These are phyloP conservation scores for Cryphonectria carpinicola DNA, from an alignment of 2,329 filamentous ascomycete genomes.

Conservation along the genomic window DNA sequence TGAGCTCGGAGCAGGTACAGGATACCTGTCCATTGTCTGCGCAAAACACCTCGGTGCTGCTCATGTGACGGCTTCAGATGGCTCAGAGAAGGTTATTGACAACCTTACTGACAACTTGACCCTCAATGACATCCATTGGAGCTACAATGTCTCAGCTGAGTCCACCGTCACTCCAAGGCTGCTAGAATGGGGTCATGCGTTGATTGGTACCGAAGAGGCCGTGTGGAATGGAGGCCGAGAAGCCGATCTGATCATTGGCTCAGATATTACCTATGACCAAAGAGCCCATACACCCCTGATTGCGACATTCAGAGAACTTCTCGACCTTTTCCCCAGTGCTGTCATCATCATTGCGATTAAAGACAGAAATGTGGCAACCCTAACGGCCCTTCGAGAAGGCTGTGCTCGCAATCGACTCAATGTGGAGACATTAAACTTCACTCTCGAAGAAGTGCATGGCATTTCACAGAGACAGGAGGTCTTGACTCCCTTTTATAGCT, in stretches of 20 bases:
- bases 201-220: slow-evolving; percentile 61
- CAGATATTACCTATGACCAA: slow-evolving; percentile 78
- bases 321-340: slow-evolving; percentile 58
- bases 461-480: background rate
- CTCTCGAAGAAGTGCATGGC: slow-evolving; percentile 6
- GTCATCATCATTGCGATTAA: slow-evolving; percentile 71
- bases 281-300: slow-evolving; percentile 66
- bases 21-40: slow-evolving; percentile 74
- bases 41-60: slow-evolving; percentile 65
- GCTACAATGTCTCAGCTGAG: slow-evolving; percentile 36
- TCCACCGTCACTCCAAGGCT: slow-evolving; percentile 53
- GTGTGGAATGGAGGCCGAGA: slow-evolving; percentile 51
- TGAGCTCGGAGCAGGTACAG: slow-evolving; percentile 77
- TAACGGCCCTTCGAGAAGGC: slow-evolving; percentile 12
- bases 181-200: slow-evolving; percentile 66
- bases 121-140: slow-evolving; percentile 64
- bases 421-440: slow-evolving; percentile 6
- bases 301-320: slow-evolving; percentile 65
- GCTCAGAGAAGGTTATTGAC: slow-evolving; percentile 72
- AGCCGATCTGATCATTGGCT: slow-evolving; percentile 71
- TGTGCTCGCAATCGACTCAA: slow-evolving; percentile 16
- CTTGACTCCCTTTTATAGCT: slow-evolving; percentile 24
- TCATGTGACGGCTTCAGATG: slow-evolving; percentile 72
- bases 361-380: slow-evolving; percentile 59
- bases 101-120: slow-evolving; percentile 69